Base-by-base conservation (phyloP, 169 alveolate genomes). In the Gregarina niphandrodes region DNA sequence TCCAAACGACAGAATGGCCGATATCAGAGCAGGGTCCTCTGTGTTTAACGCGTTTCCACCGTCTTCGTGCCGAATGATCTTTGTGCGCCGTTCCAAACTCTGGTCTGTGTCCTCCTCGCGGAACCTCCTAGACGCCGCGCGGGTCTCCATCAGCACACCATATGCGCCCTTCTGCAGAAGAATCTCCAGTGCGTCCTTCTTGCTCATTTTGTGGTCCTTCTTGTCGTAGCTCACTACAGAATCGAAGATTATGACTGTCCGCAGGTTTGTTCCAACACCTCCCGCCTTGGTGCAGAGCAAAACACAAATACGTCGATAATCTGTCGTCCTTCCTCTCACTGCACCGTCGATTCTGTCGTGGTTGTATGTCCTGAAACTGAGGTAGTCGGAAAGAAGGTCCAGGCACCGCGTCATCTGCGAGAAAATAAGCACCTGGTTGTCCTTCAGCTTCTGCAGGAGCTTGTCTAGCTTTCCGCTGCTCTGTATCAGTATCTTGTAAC, bases 291-390 rank as follows among this genome's bases (percentile, higher is more conserved):
- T 91, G 16, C 95, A 82, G 12, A 91, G 73, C 20, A 91, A 53
- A 91, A 89, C 12, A 87, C 76, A 60, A 85, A 83, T 43, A 80
- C 92, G 28, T 79, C 80, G 29, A 89, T 70, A 85, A 32, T 66
- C 68, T 13, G 86, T 84, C 66, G 87, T 88, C 48, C 82, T 94
- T 35, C 84, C 75, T 3, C 92, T 90, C 67, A 93, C 87, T 21
- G 87, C 77, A 5, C 98, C 98, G 66, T 91, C 98, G 16, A 91
- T 66, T 24, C 98, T 59, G 54, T 93, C 94, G 57, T 81, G 94
- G 32, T 80, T 75, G 53, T 64, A 88, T n/a, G 90, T 90, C 57
- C 91, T 55, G 20, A 79, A 68, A 4, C 70, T 67, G 53, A 84
- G 81, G 56, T 65, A 84, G 35, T 63, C 51, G 38, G 73, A 72